phyloP scores from a whole-genome alignment of 192 early-diverging fungal species.

The Phlyctochytrium planicorne region DNA sequence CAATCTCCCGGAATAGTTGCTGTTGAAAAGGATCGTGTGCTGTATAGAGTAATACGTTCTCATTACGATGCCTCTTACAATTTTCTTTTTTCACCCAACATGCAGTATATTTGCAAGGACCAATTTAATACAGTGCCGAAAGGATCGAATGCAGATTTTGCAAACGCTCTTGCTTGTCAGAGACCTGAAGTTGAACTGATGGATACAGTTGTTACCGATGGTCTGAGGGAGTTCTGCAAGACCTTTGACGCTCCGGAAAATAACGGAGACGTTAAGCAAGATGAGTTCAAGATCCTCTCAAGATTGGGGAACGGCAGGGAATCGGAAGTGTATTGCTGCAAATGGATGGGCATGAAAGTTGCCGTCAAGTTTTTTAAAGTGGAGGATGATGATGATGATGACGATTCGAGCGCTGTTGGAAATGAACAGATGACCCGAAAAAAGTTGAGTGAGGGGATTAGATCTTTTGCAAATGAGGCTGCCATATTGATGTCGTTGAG shows the following conservation, averaged over 20 bases:
- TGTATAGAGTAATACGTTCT: conserved; percentile 1
- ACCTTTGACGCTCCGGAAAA: neutral
- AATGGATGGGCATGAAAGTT: neutral
- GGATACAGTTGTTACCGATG: neutral
- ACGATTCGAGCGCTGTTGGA: neutral
- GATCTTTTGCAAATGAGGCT: neutral
- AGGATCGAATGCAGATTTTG: neutral
- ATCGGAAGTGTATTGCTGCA: neutral
- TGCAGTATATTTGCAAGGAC: neutral
- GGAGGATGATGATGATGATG: conserved; percentile 6
- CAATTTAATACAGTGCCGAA: neutral
- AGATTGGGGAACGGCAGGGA: neutral
- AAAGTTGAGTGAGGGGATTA: neutral
- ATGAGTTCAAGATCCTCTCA: neutral
- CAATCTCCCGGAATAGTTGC: conserved; percentile 1
- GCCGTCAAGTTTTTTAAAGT: conserved; percentile 8
- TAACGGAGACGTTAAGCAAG: neutral
- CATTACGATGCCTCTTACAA: no score
- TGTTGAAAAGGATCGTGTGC: neutral
- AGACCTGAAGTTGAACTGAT: neutral
- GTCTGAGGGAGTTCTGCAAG: neutral
- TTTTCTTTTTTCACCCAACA: no score
- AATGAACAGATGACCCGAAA: neutral
- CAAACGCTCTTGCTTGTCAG: neutral
- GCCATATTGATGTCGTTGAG: conserved; percentile 4